Base-by-base conservation (phyloP, 83 land plant genomes). In the Thuja plicata region DNA sequence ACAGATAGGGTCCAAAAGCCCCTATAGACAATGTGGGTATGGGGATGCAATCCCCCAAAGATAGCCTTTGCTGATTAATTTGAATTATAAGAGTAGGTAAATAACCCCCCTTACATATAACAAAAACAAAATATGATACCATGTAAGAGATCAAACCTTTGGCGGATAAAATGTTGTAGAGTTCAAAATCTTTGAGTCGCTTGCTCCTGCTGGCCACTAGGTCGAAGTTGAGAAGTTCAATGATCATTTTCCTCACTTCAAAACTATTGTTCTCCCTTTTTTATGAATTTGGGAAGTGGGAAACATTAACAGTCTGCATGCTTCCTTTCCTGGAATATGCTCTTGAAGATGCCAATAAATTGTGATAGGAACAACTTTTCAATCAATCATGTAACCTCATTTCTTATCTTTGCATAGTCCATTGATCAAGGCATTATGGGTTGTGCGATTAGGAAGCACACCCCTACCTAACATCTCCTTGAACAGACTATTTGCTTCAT, bases 351-450 rank as follows among this genome's bases (percentile, higher is more conserved):
- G 57, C 3, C 52, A 30, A n/a, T 82, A 12, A 45, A 46, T 27
- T 15, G 4, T 82, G 54, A n/a, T 45, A 19, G 35, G 34, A 83
- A n/a, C 35, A 30, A 46, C n/a, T n/a, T 45, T 80, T 80, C 30
- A 41, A 46, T 83, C 12, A 24, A 27, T 10, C 52, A 30, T 45
- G 57, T 13, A 30, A 48, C 85, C 34, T 83, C 32, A 11, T 83
- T 48, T 83, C 85, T 83, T 55, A 11, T 46, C 54, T 48, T n/a
- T 83, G 35, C 34, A 45, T 83, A 45, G 85, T 46, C 55, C 85
- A 48, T 83, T 48, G 37, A 83, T 83, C 54, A 83, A 83, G 1
- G 55, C 85, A 83, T 15, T 83, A 83, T 83, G 85, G 52, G 54
- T 83, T 55, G 30, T 83, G 5, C 52, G 54, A 30, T 83, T 83